These are phyloP conservation scores for Marasmius fiardii DNA, from an alignment of 1,284 basidiomycete species.

Conservation along the genomic window DNA sequence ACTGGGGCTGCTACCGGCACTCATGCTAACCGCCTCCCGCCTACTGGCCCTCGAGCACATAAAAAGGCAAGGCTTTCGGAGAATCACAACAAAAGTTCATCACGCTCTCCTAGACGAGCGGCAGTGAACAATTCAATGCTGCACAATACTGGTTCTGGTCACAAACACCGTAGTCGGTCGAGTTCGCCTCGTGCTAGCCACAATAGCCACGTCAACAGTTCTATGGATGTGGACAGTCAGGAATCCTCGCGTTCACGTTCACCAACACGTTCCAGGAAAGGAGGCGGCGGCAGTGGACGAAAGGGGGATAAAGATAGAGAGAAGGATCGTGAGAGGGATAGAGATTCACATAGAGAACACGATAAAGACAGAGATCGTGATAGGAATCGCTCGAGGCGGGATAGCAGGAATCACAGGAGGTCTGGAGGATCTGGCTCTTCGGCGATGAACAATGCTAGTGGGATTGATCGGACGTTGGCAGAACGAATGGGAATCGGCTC, in stretches of 20 bases:
- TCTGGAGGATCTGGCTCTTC: conserved; percentile 17
- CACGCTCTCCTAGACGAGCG: not conserved
- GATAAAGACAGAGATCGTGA: conserved; percentile 19
- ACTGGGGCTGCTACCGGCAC: conserved; percentile 15
- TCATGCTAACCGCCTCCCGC: conserved; percentile 41
- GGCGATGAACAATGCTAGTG: not conserved
- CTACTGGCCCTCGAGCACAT: conserved; percentile 73
- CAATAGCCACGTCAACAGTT: not conserved
- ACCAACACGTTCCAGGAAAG: conserved; percentile 24
- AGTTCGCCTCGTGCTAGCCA: not conserved
- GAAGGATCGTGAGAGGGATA: conserved; percentile 33
- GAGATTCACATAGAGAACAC: conserved; percentile 24
- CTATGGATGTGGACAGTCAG: conserved; percentile 1
- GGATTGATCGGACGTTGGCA: conserved; percentile 70
- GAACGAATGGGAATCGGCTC: conserved; percentile 69
- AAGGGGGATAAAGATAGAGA: conserved; percentile 31
- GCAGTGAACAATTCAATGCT: conserved; percentile 12
- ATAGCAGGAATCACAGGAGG: conserved; percentile 18
- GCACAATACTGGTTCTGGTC: conserved; percentile 13
- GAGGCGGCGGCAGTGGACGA: conserved; percentile 25
- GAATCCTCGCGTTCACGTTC: conserved; percentile 19
- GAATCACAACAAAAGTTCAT: conserved; percentile 25
- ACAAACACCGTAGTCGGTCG: not conserved
- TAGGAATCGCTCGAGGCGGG: conserved; percentile 16
- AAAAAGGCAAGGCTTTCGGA: conserved; percentile 73